Percentiles rank a stretch among this genome's conserved stretches.
Evolutionary conservation across 164 flowering plant genomes (phyloP).

Genomic region (Piper longum): DNA sequence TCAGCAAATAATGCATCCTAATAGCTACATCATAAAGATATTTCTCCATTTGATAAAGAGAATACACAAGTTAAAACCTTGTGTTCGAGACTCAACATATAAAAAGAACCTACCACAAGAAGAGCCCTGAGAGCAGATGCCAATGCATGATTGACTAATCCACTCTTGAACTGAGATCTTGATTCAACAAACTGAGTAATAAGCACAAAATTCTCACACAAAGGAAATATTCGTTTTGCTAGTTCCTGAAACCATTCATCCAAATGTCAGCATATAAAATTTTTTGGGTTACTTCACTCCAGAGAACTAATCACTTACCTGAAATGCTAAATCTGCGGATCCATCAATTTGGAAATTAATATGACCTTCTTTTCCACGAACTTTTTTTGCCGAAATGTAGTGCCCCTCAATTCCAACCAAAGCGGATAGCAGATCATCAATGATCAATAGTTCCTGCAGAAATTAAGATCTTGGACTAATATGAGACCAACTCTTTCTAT

Average conservation of each 20-base stretch:
- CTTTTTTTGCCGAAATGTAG: slow-evolving; percentile 54
- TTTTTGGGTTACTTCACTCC: background rate
- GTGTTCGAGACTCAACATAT: background rate
- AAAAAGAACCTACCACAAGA: slow-evolving; percentile 52
- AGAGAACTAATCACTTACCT: slow-evolving; percentile 26
- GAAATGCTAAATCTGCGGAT: slow-evolving; percentile 85
- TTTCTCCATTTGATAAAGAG: background rate
- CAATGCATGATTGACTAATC: slow-evolving; percentile 97
- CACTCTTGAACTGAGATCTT: slow-evolving; percentile 86
- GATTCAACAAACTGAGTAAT: slow-evolving; percentile 86
- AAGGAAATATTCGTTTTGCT: slow-evolving; percentile 69
- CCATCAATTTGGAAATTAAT: slow-evolving; percentile 64
- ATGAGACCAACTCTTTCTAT: background rate
- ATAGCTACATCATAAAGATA: background rate
- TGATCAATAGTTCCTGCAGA: slow-evolving; percentile 71
- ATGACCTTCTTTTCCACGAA: slow-evolving; percentile 40
- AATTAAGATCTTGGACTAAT: slow-evolving; percentile 1
- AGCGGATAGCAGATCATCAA: slow-evolving; percentile 79
- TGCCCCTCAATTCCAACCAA: slow-evolving; percentile 93
- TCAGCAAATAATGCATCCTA: background rate
- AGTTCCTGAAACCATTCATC: slow-evolving; percentile 48
- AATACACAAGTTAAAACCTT: too few species aligned
- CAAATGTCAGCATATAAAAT: slow-evolving; percentile 1
- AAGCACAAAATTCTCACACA: slow-evolving; percentile 72
- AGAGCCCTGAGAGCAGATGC: slow-evolving; percentile 87